Base-by-base conservation (phyloP, 2,329 filamentous ascomycete species). In the Aspergillus sp. region DNA sequence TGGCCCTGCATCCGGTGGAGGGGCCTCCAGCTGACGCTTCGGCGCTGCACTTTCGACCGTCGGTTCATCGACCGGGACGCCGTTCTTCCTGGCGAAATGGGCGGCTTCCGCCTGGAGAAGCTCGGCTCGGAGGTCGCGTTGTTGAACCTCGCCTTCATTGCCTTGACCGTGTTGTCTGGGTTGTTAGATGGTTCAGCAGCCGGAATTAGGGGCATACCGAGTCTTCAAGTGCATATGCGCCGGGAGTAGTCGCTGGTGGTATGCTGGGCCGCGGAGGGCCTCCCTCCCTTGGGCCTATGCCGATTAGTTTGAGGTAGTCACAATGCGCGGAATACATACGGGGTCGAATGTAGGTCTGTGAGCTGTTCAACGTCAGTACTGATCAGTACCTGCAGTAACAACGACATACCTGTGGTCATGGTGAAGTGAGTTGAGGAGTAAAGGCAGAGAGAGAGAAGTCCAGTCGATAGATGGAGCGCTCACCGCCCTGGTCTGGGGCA, bases 271-370 rank as follows among this genome's bases (percentile, higher is more conserved):
- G 52, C 86, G 82, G 39, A 86, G 81, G 51, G 88, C 86, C 64
- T 98, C 91, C 71, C 95, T 95, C 58, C 91, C 91, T 57, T 81
- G 78, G 26, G 89, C 88, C 82, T 86, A 43, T 35, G 30, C 32
- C 32, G 15, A 35, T 51, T 35, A 40, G 42, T 42, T 63, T 49
- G 60, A 29, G 24, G 29, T 15, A 14, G 15, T 27, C 27, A 15
- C 25, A 8, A 8, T 15, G 16, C 19, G 8, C 19, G 2, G 16
- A 32, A 31, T 33, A 47, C 70, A 44, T 74, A 88, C 84, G 44
- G 91, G 91, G 60, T 98, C 91, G 57, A 98, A 98, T 0, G 91
- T 98, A 35, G 91, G 91, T 66, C 91, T 82, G 57, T 80, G 77
- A 36, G 77, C 77, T 63, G 62, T 65, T 58, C n/a, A 62, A 16